These are phyloP conservation scores for Aspergillus nomiae DNA, from an alignment of 2,329 filamentous ascomycete species.

Conservation along the genomic window DNA sequence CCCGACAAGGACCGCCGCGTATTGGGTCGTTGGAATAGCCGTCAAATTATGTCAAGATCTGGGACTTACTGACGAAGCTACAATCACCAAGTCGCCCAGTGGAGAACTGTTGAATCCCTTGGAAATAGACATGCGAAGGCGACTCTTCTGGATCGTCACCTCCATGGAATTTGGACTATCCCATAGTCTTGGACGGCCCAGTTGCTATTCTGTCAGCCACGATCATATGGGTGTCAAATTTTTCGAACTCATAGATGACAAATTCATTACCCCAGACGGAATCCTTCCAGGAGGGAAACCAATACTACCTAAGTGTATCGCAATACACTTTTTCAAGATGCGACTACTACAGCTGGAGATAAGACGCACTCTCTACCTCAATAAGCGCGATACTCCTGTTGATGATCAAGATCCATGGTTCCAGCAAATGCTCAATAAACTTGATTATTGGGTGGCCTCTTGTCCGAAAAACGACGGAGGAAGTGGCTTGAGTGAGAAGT, in stretches of 20 bases:
- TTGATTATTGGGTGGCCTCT: slow-evolving; percentile 76
- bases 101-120: slow-evolving; percentile 67
- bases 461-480: slow-evolving; percentile 72
- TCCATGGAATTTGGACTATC: slow-evolving; percentile 88
- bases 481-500: slow-evolving; percentile 73
- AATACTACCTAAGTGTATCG: slow-evolving; percentile 81
- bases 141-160: slow-evolving; percentile 83
- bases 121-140: slow-evolving; percentile 84
- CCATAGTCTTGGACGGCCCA: slow-evolving; percentile 84
- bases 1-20: slow-evolving; percentile 86
- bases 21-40: slow-evolving; percentile 88
- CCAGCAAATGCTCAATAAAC: slow-evolving; percentile 71
- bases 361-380: slow-evolving; percentile 79
- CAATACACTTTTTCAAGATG: slow-evolving; percentile 94
- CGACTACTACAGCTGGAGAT: slow-evolving; percentile 85
- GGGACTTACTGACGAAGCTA: slow-evolving; percentile 85
- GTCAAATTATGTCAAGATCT: slow-evolving; percentile 86
- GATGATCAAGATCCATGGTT: slow-evolving; percentile 89
- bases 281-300: slow-evolving; percentile 69
- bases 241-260: slow-evolving; percentile 79
- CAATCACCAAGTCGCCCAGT: slow-evolving; percentile 66
- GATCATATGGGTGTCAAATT: slow-evolving; percentile 85
- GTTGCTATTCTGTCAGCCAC: slow-evolving; percentile 76
- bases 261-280: slow-evolving; percentile 76
- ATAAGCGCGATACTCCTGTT: slow-evolving; percentile 73